phyloP scores from a whole-genome alignment of 305 asterid genomes.

The Solanum hybrid region DNA sequence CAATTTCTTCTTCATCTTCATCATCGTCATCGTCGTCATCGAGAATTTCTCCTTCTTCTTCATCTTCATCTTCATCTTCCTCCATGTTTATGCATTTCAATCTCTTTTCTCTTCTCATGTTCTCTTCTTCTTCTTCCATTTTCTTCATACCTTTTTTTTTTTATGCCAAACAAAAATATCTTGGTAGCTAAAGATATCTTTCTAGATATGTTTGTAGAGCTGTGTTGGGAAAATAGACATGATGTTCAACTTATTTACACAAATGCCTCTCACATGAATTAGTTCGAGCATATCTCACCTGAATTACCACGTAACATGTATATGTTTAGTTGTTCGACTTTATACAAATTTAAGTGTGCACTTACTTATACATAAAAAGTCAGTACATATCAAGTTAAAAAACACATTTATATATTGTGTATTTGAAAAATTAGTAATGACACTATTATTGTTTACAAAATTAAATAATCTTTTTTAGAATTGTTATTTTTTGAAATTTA shows the following conservation, averaged over 20 bases:
- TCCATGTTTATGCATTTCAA: slow-evolving; percentile 32
- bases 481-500: not conserved
- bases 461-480: not conserved
- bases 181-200: not conserved
- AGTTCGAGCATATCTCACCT: not conserved
- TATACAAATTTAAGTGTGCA: too few species aligned
- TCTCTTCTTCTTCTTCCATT: slow-evolving; percentile 27
- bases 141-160: slow-evolving; percentile 28
- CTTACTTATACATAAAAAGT: too few species aligned
- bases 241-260: slow-evolving; percentile 13
- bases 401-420: not conserved
- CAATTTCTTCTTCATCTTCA: slow-evolving; percentile 15
- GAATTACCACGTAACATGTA: too few species aligned
- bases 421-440: not conserved
- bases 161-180: not conserved
- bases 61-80: not conserved
- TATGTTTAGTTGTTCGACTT: rapidly evolving
- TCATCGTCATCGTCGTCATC: slow-evolving; percentile 4
- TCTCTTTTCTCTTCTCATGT: slow-evolving; percentile 33
- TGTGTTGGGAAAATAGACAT: slow-evolving; percentile 7
- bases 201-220: slow-evolving; percentile 15
- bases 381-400: not conserved
- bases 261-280: slow-evolving; percentile 5
- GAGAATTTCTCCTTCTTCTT: slow-evolving; percentile 18
- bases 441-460: not conserved